These are phyloP conservation scores for Sisymbrium altissimum DNA, from an alignment of 345 rosid species.

Conservation along the genomic window DNA sequence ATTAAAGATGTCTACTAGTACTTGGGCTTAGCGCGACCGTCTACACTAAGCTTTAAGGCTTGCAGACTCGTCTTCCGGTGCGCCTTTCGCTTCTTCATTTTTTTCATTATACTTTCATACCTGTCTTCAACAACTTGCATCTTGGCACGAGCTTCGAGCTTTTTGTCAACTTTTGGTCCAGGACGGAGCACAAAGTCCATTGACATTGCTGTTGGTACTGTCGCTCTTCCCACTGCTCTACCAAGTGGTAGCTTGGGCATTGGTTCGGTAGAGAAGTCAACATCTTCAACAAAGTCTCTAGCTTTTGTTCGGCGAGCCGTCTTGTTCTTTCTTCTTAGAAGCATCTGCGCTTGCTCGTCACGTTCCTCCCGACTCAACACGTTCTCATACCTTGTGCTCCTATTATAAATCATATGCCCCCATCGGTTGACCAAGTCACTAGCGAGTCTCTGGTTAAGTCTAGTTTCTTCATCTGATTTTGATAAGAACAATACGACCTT, in stretches of 20 bases:
- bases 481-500: conserved; percentile 92
- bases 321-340: conserved; percentile 42
- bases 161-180: conserved; percentile 60
- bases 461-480: conserved; percentile 85
- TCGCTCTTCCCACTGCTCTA: conserved; percentile 46
- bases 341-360: conserved; percentile 41
- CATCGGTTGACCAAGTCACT: conserved; percentile 82
- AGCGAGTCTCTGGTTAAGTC: conserved; percentile 72
- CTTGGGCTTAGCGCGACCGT: conserved; percentile 71
- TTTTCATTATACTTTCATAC: conserved; percentile 42
- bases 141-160: conserved; percentile 55
- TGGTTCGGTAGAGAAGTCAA: conserved; percentile 50
- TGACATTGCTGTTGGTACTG: conserved; percentile 69
- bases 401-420: conserved; percentile 78
- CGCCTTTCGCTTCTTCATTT: conserved; percentile 51
- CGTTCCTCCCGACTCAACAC: conserved; percentile 61
- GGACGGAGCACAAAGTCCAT: conserved; percentile 79
- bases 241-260: conserved; percentile 41
- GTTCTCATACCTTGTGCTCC: conserved; percentile 82
- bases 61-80: conserved; percentile 62
- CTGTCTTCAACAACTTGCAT: neutral
- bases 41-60: conserved; percentile 63
- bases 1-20: conserved; percentile 43
- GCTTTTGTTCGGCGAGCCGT: conserved; percentile 45
- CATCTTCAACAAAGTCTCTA: conserved; percentile 58